Conservation (phyloP, 495 filamentous ascomycete genomes). For the Penicillium paradoxum region DNA sequence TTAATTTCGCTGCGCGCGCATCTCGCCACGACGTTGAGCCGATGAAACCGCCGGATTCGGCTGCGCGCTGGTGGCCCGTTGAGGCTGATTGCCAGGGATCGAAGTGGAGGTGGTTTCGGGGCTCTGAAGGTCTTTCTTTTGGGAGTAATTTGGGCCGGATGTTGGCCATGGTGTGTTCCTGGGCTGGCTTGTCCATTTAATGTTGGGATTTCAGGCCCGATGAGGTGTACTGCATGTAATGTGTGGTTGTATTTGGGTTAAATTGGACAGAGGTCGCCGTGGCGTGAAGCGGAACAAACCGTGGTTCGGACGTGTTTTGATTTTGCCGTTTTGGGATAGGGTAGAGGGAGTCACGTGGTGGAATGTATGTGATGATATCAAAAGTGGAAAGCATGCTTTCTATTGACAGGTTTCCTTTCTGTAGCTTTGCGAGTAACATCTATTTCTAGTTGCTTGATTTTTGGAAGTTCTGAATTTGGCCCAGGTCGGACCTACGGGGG, state of each 20-base stretch:
- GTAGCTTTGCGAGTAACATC: too few relatives aligned
- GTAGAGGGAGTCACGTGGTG: conserved; percentile 2
- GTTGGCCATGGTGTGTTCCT: neutral
- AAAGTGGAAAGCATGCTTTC: neutral
- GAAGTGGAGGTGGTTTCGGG: conserved; percentile 49
- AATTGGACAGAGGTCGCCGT: conserved; percentile 1
- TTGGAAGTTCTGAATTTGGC: too few relatives aligned
- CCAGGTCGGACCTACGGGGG: too few relatives aligned
- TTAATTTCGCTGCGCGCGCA: conserved; percentile 60
- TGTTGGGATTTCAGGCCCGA: neutral
- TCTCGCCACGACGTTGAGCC: conserved; percentile 64
- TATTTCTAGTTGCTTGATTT: too few relatives aligned
- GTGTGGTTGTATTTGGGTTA: neutral
- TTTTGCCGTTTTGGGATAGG: conserved; percentile 21
- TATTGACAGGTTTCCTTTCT: too few relatives aligned
- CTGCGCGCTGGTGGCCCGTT: conserved; percentile 72
- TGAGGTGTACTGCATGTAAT: neutral
- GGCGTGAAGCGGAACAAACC: conserved; percentile 9
- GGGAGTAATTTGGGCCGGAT: neutral
- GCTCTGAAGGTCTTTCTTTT: conserved; percentile 3
- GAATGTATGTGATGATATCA: neutral
- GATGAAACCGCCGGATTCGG: conserved; percentile 48
- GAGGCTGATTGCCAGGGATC: conserved; percentile 79
- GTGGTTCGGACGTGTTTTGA: conserved; percentile 14
- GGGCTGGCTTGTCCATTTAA: neutral